Evolutionary conservation across 2,329 filamentous ascomycete genomes (phyloP), one percentile per base, ranked within the genome.

Genomic region (Aspergillus candidus): DNA sequence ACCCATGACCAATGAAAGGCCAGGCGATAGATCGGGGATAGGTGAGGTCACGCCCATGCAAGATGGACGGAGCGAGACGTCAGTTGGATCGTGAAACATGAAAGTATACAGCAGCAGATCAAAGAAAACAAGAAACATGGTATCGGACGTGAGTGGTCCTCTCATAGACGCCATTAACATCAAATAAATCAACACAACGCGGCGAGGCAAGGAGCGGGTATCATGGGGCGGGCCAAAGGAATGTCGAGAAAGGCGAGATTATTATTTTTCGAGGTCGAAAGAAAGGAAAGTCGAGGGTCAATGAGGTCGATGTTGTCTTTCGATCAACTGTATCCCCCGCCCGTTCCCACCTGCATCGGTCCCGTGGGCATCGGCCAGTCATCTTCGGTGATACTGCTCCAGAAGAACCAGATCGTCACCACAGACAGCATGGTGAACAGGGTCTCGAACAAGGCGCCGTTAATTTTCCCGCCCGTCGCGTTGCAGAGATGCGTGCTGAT

Each of bases 311-410:
- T 32, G 14, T 18, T 3, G 17, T 22, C 22, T 22, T 2, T 30
- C 5, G 39, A 14, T 40, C 41, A 53, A 44, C 57, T 65, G 55
- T 66, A 69, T 37, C 55, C 62, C 10, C 48, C 46, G 27, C 51
- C 45, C 32, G 51, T 34, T 38, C 40, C 13, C 35, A 59, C 49
- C 13, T 76, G 73, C 66, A 78, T 74, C 34, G 51, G 33, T 38
- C 40, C 13, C 35, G 59, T 48, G 13, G 76, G 73, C 66, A 78
- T 74, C 2, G 90, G 88, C 93, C 93, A 98, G 72, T 96, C 91
- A 60, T 98, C 93, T 70, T 98, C 93, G 12, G 93, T 98, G 59
- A 98, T 98, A 71, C 89, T 96, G 37, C 89, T 94, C 93, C 93
- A 98, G 75, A 98, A 98, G 45, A 87, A 68, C 90, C 93, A 98